Conservation (phyloP, 805 yeast species). For the Komagataella ulmi region DNA sequence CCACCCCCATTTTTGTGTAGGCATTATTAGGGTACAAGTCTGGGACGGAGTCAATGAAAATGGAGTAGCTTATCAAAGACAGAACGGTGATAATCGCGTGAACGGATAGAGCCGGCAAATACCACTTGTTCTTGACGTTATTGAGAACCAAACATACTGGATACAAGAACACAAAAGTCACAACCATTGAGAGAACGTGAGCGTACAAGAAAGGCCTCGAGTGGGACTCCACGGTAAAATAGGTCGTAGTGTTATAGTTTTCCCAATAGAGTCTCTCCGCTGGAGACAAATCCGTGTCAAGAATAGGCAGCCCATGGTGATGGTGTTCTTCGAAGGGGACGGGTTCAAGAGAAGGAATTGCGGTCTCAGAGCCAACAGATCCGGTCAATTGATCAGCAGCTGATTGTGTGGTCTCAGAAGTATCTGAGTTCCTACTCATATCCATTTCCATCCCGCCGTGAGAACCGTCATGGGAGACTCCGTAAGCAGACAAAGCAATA, state of each 20-base stretch:
- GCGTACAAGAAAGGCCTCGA: constrained; percentile 32
- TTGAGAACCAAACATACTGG: constrained; percentile 60
- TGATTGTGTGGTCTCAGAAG: not conserved
- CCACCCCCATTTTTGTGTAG: constrained; percentile 51
- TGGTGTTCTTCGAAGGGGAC: constrained; percentile 22
- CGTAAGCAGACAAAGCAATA: not conserved
- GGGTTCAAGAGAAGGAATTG: not conserved
- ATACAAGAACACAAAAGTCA: constrained; percentile 39
- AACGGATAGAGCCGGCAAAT: constrained; percentile 37
- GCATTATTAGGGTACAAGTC: constrained; percentile 67
- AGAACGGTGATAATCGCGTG: constrained; percentile 32
- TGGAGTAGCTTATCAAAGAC: constrained; percentile 40
- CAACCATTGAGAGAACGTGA: constrained; percentile 34
- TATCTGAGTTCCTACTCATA: not conserved
- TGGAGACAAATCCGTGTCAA: constrained; percentile 51
- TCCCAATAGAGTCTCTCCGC: constrained; percentile 73
- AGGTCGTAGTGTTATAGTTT: constrained; percentile 64
- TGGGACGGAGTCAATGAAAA: constrained; percentile 48
- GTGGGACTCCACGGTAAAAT: constrained; percentile 38
- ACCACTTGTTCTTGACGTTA: constrained; percentile 43
- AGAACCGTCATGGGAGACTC: not conserved
- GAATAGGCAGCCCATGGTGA: constrained; percentile 64
- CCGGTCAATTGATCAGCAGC: not conserved
- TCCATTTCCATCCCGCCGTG: not conserved
- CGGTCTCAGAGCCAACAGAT: not conserved